These are phyloP conservation scores for Neurospora africana DNA, from an alignment of 495 filamentous ascomycete species.

Conservation along the genomic window DNA sequence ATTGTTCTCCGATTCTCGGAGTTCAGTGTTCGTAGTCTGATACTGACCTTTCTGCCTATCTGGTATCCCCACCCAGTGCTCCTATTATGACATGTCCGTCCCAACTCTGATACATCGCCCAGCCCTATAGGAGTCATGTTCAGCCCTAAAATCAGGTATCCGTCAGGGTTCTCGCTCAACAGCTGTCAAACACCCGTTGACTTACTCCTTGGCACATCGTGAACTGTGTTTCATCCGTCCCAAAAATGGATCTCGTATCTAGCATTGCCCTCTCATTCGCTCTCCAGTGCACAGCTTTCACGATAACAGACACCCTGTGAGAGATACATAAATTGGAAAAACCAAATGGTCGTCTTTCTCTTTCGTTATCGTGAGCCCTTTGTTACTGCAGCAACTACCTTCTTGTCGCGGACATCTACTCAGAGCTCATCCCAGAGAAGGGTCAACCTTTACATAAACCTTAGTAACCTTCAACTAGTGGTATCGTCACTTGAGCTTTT, in stretches of 20 bases:
- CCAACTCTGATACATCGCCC: not conserved
- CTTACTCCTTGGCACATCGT: not conserved
- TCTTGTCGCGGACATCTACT: not conserved
- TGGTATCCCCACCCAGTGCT: not conserved
- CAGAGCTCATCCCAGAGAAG: not conserved
- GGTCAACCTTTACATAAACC: not conserved
- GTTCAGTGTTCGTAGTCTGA: not conserved
- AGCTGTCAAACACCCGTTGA: not conserved
- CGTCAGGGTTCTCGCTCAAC: not conserved
- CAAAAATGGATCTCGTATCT: not conserved
- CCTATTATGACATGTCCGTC: not conserved
- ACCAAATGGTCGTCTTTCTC: not conserved
- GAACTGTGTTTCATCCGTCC: not conserved
- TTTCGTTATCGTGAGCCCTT: rapidly evolving
- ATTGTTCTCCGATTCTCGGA: not conserved
- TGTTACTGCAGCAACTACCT: not conserved
- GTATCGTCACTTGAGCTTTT: not conserved
- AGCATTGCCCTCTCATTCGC: not conserved
- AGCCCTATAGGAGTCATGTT: not conserved
- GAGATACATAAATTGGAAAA: not conserved
- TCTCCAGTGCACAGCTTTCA: not conserved
- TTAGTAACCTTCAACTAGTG: not conserved
- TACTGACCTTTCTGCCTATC: not conserved
- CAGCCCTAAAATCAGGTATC: not conserved
- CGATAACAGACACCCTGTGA: not conserved